A percentile compares a stretch with the other conserved stretches of the same genome.
These are phyloP conservation scores for Colletotrichum aenigma DNA, from an alignment of 2,329 filamentous ascomycete species.

Conservation along the genomic window DNA sequence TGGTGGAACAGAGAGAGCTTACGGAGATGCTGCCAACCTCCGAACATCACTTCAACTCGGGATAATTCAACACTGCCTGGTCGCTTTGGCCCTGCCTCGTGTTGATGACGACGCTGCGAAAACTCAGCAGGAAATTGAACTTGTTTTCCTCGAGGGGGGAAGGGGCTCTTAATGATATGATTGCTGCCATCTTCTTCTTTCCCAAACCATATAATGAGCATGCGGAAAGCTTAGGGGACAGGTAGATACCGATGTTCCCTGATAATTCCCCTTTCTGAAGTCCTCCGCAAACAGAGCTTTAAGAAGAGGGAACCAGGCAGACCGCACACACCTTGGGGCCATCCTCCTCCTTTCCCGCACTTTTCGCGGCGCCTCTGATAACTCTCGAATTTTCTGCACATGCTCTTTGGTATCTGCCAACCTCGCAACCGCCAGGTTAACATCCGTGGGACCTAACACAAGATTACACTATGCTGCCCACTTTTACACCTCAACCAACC, in stretches of 20 bases:
- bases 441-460: neutral
- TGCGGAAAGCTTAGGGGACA: neutral
- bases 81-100: neutral
- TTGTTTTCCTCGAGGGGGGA: neutral
- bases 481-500: neutral
- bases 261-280: neutral
- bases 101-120: neutral
- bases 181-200: neutral
- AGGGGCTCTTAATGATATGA: neutral
- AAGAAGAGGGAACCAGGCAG: neutral
- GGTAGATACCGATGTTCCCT: neutral
- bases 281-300: neutral
- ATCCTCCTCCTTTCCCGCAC: neutral
- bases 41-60: neutral
- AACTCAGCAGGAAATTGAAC: neutral
- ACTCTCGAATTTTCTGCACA: neutral
- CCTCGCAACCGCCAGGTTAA: neutral
- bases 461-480: neutral
- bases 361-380: neutral
- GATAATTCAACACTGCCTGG: neutral
- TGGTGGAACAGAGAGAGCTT: neutral
- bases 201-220: neutral
- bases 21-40: neutral
- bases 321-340: neutral
- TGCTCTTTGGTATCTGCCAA: neutral